A percentile compares a stretch with the other conserved stretches of the same genome.
These are phyloP conservation scores for Diplosphaera chodatii DNA, from an alignment of 139 green algal species.

Conservation along the genomic window DNA sequence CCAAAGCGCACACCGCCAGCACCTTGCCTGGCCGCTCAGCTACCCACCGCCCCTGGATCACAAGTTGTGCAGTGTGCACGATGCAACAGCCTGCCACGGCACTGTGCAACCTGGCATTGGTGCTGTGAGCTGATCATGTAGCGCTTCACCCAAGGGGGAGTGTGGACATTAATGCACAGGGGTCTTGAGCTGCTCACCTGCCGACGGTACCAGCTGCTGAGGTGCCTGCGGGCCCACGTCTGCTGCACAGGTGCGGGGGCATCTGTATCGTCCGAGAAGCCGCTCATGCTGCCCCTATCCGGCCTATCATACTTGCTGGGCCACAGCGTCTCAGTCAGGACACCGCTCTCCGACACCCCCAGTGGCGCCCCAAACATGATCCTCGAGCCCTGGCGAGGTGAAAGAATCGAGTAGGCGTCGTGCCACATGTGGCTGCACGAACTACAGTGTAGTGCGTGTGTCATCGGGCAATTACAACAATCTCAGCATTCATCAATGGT, in stretches of 20 bases:
- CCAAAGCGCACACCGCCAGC: conserved; percentile 22
- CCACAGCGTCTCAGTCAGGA: conserved; percentile 11
- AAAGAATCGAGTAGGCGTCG: too few species aligned
- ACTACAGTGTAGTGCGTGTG: too few species aligned
- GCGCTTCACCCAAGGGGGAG: too few species aligned
- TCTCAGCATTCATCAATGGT: conserved; percentile 11
- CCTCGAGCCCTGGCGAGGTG: neutral
- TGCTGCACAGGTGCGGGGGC: neutral
- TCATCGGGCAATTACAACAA: too few species aligned
- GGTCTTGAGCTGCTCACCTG: neutral
- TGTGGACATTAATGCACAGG: too few species aligned
- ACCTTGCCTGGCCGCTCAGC: conserved; percentile 29
- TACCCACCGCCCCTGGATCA: conserved; percentile 41
- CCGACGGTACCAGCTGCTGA: neutral
- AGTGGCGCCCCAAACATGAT: neutral
- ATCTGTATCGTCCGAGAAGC: neutral
- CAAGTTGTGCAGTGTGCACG: too few species aligned
- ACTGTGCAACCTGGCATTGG: too few species aligned
- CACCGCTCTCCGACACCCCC: conserved; percentile 5
- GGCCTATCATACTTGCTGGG: neutral
- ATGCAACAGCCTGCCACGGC: too few species aligned
- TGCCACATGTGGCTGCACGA: too few species aligned
- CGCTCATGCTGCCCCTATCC: too few species aligned
- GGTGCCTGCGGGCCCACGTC: neutral
- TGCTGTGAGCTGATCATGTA: too few species aligned